These are phyloP conservation scores for Cyberlindnera japonica DNA, from an alignment of 805 yeast species.

Conservation along the genomic window DNA sequence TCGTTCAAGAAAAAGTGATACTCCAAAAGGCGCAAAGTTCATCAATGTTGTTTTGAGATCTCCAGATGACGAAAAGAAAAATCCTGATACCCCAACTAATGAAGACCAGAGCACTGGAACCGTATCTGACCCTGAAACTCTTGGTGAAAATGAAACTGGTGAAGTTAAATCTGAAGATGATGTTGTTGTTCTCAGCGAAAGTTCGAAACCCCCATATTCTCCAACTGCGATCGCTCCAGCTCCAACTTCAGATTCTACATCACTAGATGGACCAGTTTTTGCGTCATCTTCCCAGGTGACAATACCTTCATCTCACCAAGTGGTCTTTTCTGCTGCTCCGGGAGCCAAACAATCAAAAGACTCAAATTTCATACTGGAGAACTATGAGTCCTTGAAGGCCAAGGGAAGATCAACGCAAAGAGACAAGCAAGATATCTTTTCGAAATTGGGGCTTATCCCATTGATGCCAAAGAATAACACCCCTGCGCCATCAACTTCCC, in stretches of 20 bases:
- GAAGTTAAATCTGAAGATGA: slow-evolving; percentile 2
- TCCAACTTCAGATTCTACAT: no score
- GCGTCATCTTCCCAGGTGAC: no score
- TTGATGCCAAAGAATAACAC: slow-evolving; percentile 6
- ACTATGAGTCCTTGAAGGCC: slow-evolving; percentile 17
- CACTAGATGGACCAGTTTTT: no score
- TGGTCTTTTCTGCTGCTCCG: not conserved
- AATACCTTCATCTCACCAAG: not conserved
- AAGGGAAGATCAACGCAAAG: slow-evolving; percentile 24
- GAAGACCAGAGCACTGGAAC: not conserved
- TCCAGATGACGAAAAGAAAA: not conserved
- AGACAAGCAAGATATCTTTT: slow-evolving; percentile 14
- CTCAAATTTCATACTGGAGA: slow-evolving; percentile 19
- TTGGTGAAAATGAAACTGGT: not conserved
- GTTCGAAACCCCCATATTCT: not conserved
- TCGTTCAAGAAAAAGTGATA: no score
- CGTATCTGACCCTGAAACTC: not conserved
- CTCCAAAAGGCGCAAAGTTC: no score
- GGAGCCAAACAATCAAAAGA: not conserved
- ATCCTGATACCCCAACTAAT: not conserved
- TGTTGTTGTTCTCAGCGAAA: not conserved
- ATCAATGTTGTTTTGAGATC: no score
- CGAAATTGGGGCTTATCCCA: slow-evolving; percentile 15
- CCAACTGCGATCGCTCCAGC: not conserved
- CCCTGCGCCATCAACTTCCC: not conserved